Evolutionary conservation across 2,329 filamentous ascomycete species (phyloP), one percentile per base, ranked within the genome.

Genomic region (Aureobasidium leucospermi): DNA sequence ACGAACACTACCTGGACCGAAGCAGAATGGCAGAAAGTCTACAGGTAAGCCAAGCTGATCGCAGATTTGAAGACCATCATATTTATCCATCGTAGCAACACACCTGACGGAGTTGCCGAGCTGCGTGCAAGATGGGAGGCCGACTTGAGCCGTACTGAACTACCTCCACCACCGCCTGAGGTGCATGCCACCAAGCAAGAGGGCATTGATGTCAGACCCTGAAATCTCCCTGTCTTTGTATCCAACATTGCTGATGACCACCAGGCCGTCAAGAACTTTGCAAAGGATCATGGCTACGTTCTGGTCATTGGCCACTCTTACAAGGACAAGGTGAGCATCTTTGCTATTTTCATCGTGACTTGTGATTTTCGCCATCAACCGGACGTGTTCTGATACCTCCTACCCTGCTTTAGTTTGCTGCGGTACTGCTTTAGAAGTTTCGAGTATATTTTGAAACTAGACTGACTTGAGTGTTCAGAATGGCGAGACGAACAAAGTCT

Each of bases 291-390:
- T 48, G 61, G 61, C 34, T 65, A 63, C 42, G 60, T 60, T 23
- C 60, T 65, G 13, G 63, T 64, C 39, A 63, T 65, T 23, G 64
- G 63, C 8, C 64, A 65, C 43, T 64, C 64, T 6, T 62, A 63
- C 51, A 61, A 60, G 43, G 49, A 63, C 29, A 61, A 62, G 52
- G 58, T 59, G 32, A 59, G 58, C 32, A 36, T n/a, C 32, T 15
- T 58, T 49, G 47, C 34, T 9, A 29, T 32, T 41, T 19, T 57
- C 11, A 8, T 49, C 9, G 16, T 39, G 34, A 38, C 16, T 42
- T 15, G n/a, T 48, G n/a, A 48, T 34, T 15, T 9, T 38, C 3
- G 23, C 10, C 36, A 19, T 49, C 29, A 29, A 6, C 38, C 39
- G 29, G 16, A 49, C 23, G 43, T 51, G 28, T 59, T 41, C 41